Evolutionary conservation across 208 protist genomes (phyloP).

Genomic region (Acanthamoeba triangularis): DNA sequence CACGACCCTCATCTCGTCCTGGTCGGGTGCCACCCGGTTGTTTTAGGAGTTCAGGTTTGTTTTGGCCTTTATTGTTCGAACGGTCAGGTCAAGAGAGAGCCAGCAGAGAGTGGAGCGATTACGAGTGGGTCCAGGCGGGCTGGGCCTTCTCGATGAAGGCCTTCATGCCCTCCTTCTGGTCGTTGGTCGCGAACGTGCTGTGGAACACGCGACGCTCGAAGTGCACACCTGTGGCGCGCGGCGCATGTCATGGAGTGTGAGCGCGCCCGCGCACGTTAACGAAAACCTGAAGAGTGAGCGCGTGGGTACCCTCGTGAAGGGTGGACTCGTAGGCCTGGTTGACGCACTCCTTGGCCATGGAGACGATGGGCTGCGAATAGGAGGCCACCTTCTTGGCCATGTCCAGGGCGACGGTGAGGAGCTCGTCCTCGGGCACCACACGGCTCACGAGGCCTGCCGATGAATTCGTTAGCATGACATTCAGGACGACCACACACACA

Average conservation of each 20-base stretch:
- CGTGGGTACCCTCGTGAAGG: slow-evolving; percentile 67
- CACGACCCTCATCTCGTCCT: too few relatives aligned
- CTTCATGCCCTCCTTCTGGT: slow-evolving; percentile 94
- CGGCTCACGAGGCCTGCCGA: slow-evolving; percentile 86
- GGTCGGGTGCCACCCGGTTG: too few relatives aligned
- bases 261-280: neutral
- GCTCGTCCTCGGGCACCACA: slow-evolving; percentile 89
- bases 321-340: slow-evolving; percentile 87
- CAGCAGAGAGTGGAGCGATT: neutral
- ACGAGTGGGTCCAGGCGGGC: slow-evolving; percentile 63
- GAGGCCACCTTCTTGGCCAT: slow-evolving; percentile 89
- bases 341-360: slow-evolving; percentile 88
- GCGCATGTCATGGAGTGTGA: neutral
- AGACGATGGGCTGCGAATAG: slow-evolving; percentile 84
- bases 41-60: too few relatives aligned
- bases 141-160: slow-evolving; percentile 91
- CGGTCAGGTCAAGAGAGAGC: too few relatives aligned
- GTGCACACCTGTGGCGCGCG: slow-evolving; percentile 85
- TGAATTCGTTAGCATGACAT: neutral
- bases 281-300: neutral
- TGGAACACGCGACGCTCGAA: slow-evolving; percentile 92
- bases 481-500: neutral
- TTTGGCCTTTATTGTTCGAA: too few relatives aligned
- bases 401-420: slow-evolving; percentile 86
- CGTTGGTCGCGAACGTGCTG: slow-evolving; percentile 91